phyloP scores from a whole-genome alignment of 75 land plant genomes.

The Cunninghamia lanceolata region DNA sequence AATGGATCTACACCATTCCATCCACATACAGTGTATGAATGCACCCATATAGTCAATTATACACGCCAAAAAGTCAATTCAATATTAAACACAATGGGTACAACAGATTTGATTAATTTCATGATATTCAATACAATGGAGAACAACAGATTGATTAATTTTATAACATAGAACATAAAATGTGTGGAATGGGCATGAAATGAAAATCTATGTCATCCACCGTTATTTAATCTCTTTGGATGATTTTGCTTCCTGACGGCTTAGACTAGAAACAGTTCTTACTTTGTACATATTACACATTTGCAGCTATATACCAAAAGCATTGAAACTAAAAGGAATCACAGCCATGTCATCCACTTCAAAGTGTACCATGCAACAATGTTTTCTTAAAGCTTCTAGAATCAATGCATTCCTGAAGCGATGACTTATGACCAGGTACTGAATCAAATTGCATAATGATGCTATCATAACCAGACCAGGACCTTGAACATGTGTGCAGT shows the following conservation, averaged over 20 bases:
- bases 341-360: slow-evolving; percentile 38
- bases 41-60: no score
- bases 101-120: neutral
- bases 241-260: neutral
- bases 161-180: neutral
- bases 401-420: neutral
- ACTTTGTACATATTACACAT: neutral
- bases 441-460: slow-evolving; percentile 21
- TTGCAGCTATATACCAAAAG: neutral
- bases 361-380: slow-evolving; percentile 25
- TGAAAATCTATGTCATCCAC: neutral
- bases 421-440: slow-evolving; percentile 19
- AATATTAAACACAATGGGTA: neutral
- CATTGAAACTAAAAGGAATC: slow-evolving; percentile 34
- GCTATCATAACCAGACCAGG: slow-evolving; percentile 23
- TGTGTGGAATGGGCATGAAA: neutral
- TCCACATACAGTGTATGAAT: no score
- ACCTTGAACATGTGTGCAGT: slow-evolving; percentile 31
- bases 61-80: neutral
- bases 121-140: neutral
- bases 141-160: no score
- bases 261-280: neutral
- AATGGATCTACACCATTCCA: no score
- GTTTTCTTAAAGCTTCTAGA: slow-evolving; percentile 20
- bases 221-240: neutral